Base-by-base conservation (phyloP, 2,329 filamentous ascomycete genomes). In the Penicillium sclerotigenum region DNA sequence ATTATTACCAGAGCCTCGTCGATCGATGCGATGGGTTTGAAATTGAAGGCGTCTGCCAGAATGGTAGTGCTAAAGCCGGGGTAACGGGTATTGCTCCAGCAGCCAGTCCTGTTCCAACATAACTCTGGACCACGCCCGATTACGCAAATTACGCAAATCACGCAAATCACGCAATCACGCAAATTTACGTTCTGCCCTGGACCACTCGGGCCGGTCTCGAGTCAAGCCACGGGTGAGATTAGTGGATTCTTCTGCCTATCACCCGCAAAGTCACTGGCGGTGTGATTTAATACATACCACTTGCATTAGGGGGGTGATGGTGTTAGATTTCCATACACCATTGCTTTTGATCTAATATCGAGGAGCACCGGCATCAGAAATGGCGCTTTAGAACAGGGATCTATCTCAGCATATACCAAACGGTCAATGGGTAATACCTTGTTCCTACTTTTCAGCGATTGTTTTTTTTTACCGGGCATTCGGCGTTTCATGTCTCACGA, bases 1-100 rank as follows among this genome's bases (percentile, higher is more conserved):
- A 96, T 54, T 99, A 99, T 71, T 99, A 97, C 73, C 84, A 85
- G 58, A 93, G 90, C 47, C 77, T 99, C 33, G 88, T 97, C 31
- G 90, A 85, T 56, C 75, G 85, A 62, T 84, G 80, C 52, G 79
- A 82, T 22, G 83, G 83, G 37, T 88, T 84, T 66, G 75, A 77
- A 51, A 77, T 88, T 36, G 78, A 81, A 40, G 65, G 67, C 43
- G 43, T 54, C 40, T 56, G 57, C 42, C 43, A 42, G 20, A 45
- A 57, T 26, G 46, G 54, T 34, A 59, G 34, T 37, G 34, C 52
- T 13, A 33, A 58, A 43, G 54, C 57, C 2, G 55, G 56, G 4
- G 42, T 54, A 29, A 42, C 54, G 22, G 57, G 54, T 28, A 58
- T 59, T 24, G 58, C 60, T 14, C 48, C 60, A 33, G 57, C 59